Evolutionary conservation across 768 basidiomycete species (phyloP), one percentile per base, ranked within the genome.

Genomic region (Terana coerulea): DNA sequence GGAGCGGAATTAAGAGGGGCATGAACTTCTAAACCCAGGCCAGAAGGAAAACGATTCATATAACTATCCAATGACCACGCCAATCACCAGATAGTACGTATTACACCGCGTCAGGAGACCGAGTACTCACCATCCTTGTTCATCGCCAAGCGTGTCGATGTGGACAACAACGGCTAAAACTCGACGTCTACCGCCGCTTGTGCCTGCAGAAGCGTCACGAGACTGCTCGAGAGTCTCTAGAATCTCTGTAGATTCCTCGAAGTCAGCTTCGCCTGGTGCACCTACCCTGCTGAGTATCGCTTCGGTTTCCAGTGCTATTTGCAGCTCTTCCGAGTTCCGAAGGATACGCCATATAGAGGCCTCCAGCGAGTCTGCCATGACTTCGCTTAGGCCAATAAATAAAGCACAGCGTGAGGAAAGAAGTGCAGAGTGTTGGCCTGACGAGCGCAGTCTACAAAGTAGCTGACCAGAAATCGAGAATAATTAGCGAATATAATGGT

Each of bases 101-200:
- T 14, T 7, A 12, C 14, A 12, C 19, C 8, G n/a, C 25, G 8
- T 51, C 14, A 43, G 12, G 28, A 29, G 21, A n/a, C 11, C 21
- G 15, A 40, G 11, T 17, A 46, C 56, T 30, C 24, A 57, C 56
- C 56, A 57, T 45, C 52, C 56, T 51, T 57, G 52, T 34, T 57
- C 56, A 8, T 51, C 52, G 1, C 52, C 56, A 22, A 48, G 31
- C 10, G 52, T 28, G 28, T 57, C 52, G 11, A 57, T 12, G 28
- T 54, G 56, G 2, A 36, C 43, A 2, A 57, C 44, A 15, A 57
- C 45, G 4, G 56, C 56, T 19, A 57, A 30, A 4, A 53, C 28
- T n/a, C n/a, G n/a, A 6, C 48, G 47, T 21, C n/a, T 51, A 3
- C 28, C 12, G 5, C 28, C 29, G 22, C 9, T 24, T 19, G n/a